Conservation (phyloP, 768 basidiomycete genomes). For the Pulveroboletus sp. region DNA sequence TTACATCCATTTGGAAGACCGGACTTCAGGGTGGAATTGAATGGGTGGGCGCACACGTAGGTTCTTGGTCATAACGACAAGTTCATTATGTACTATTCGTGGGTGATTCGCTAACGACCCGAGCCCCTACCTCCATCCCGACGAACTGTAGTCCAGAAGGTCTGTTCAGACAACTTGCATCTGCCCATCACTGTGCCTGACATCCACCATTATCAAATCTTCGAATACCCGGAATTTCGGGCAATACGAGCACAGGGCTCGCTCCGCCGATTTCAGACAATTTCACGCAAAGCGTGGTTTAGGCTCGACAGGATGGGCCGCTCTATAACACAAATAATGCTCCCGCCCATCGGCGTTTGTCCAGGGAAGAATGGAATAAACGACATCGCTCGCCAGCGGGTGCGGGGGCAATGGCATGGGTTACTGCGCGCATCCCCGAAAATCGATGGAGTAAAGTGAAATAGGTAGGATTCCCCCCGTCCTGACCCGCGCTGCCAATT, state of each 20-base stretch:
- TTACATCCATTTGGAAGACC: conserved; percentile 1
- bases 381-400: neutral
- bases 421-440: neutral
- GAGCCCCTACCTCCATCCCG: conserved; percentile 7
- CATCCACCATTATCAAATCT: conserved; percentile 8
- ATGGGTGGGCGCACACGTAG: neutral
- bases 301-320: conserved; percentile 3
- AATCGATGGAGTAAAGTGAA: no score
- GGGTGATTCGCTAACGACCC: neutral
- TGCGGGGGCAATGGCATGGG: neutral
- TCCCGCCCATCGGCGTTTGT: conserved; percentile 2
- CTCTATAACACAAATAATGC: no score
- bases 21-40: no score
- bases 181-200: conserved; percentile 17
- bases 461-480: neutral
- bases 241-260: neutral
- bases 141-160: neutral
- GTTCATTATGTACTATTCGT: neutral
- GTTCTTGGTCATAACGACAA: conserved; percentile 3
- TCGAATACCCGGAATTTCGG: conserved; percentile 4
- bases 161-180: neutral
- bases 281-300: conserved; percentile 1
- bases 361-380: neutral
- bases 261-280: conserved; percentile 1
- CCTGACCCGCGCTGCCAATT: neutral